Percentiles rank a stretch among this genome's conserved stretches.
Evolutionary conservation across 345 rosid genomes (phyloP).

Genomic region (Syzygium jambos): DNA sequence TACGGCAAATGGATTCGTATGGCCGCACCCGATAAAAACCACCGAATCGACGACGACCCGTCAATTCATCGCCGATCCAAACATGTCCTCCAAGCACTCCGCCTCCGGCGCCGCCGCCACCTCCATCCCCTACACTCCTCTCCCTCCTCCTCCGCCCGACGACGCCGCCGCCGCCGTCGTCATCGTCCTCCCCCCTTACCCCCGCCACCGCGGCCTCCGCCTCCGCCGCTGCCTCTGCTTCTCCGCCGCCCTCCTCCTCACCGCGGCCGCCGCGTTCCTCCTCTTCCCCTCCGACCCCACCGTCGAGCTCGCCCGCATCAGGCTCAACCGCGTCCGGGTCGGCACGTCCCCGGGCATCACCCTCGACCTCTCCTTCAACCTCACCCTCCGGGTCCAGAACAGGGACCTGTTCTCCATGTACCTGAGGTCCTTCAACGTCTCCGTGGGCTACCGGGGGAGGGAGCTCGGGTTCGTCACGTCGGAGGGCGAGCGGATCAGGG

Average conservation of each 20-base stretch:
- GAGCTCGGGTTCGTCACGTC: conserved; percentile 62
- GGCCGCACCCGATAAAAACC: neutral
- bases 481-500: conserved; percentile 44
- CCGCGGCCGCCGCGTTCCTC: conserved; percentile 38
- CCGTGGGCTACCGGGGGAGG: conserved; percentile 74
- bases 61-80: neutral
- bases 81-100: conserved; percentile 25
- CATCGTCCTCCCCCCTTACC: conserved; percentile 44
- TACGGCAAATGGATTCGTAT: neutral
- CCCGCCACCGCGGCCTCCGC: conserved; percentile 12
- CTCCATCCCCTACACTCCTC: conserved; percentile 24
- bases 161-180: conserved; percentile 10
- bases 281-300: conserved; percentile 70
- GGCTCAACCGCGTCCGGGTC: conserved; percentile 48
- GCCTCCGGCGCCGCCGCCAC: conserved; percentile 11
- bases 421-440: conserved; percentile 47
- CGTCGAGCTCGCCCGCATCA: conserved; percentile 40
- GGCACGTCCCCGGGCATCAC: conserved; percentile 29
- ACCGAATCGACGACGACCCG: neutral
- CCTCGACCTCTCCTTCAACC: conserved; percentile 62
- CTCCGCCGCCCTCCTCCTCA: conserved; percentile 36
- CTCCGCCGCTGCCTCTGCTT: conserved; percentile 37
- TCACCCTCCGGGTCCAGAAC: conserved; percentile 53
- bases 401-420: conserved; percentile 58
- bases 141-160: conserved; percentile 14